Base-by-base conservation (phyloP, 305 asterid species). In the Salvia sclarea region DNA sequence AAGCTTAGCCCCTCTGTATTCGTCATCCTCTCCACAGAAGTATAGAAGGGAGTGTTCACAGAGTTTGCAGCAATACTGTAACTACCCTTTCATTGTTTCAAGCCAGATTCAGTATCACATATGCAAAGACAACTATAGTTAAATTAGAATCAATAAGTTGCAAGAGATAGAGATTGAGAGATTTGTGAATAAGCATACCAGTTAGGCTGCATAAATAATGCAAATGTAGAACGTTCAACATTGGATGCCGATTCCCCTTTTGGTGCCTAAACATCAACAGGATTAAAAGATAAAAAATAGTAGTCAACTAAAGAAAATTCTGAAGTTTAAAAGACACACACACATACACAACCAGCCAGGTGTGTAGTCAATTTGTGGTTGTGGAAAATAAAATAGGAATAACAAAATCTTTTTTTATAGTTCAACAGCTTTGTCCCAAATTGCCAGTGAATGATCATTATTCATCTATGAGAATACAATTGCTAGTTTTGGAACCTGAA, bases 141-240 rank as follows among this genome's bases (percentile, higher is more conserved):
- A 70, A 56, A 66, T 17, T 53, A 52, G 24, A 44, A 33, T 24
- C 45, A 25, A 48, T 47, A 53, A 61, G 45, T n/a, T 47, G 30
- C 33, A 53, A 73, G 45, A 49, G 14, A 28, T 35, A 63, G 18
- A 22, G 16, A 40, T 38, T 43, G 21, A 72, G 14, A 63, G 68
- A 72, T 45, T 48, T 52, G 35, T 45, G 41, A 64, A 52, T 41
- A 47, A 3, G 56, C 75, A 35, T 87, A 92, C 98, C 98, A 92
- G 80, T 90, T 82, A 66, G 97, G 98, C 82, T 92, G 97, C 97
- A 85, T 90, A 67, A 92, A 90, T 56, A 90, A 77, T 20, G 98
- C 95, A 82, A 88, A 90, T 60, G 97, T 86, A 24, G 95, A 84
- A 47, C 97, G 96, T 57, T 86, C 98, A 73, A 86, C 81, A 24